These are phyloP conservation scores for Breviolum minutum DNA, from an alignment of 73 alveolate species.

Conservation along the genomic window DNA sequence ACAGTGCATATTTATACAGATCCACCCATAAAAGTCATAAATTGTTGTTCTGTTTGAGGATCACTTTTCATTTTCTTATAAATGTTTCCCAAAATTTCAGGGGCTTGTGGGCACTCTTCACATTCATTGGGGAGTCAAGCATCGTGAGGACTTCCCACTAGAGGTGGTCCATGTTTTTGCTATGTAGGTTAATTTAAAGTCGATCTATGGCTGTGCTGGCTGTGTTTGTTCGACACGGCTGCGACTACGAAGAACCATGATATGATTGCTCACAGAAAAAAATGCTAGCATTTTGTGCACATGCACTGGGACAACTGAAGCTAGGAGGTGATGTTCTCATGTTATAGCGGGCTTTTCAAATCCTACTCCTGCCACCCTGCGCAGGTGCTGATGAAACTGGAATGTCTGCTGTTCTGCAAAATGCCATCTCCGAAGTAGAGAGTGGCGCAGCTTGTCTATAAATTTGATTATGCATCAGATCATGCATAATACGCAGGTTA, in stretches of 20 bases:
- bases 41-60: too few species aligned
- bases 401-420: background rate
- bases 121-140: too few species aligned
- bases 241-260: background rate
- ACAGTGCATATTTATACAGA: background rate
- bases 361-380: background rate
- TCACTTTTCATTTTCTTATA: too few species aligned
- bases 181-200: background rate
- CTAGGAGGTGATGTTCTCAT: background rate
- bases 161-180: too few species aligned
- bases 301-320: too few species aligned
- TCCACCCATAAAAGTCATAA: too few species aligned
- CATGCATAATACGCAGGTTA: background rate
- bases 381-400: background rate
- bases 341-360: background rate
- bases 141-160: too few species aligned
- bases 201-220: background rate
- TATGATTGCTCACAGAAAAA: too few species aligned
- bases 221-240: background rate
- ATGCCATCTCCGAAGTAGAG: background rate
- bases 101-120: too few species aligned
- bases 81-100: too few species aligned
- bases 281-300: too few species aligned
- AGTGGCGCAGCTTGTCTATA: background rate
- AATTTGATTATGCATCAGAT: background rate